Evolutionary conservation across 441 rosid genomes (phyloP), one percentile per base, ranked within the genome.

Genomic region (Viola pubescens): DNA sequence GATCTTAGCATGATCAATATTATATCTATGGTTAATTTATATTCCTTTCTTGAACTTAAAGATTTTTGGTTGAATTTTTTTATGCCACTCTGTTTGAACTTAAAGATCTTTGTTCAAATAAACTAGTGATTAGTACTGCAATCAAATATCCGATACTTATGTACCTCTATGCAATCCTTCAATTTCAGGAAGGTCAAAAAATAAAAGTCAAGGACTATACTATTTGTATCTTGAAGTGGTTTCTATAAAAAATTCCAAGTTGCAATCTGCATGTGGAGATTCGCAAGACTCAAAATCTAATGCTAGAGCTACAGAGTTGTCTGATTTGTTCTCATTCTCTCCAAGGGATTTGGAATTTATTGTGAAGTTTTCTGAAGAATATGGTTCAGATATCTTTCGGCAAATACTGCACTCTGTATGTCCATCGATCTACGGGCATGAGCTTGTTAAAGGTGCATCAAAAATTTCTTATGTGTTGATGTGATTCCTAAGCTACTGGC

Each of bases 381-480:
- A 85, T 77, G 91, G 94, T 63, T 75, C 88, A 63, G 95, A 90
- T 68, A 77, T 81, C 61, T 90, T 94, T 68, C 81, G 86, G 50
- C 85, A 85, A 72, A 68, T 90, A 61, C 81, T 90, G 69, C 97
- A 90, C 60, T 90, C 97, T 34, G 73, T 88, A 48, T 94, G 99
- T 70, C 99, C 99, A 47, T 94, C 97, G 54, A 94, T 94, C 48
- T 90, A 88, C 67, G 99, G 99, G 14, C 97, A 94, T 68, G 99
- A 91, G 78, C 83, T 85, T 73, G 99, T 94, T 61, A 94, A 94
- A 87, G 99, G 99, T 94, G 60, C 57, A 58, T 37, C 1, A 19
- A 5, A 6, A 10, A 9, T 51, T 39, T 50, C 13, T 16, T 44
- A 12, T 64, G 44, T 52, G 37, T 52, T 37, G 26, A 43, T 45